A percentile compares a stretch with the other conserved stretches of the same genome.
Evolutionary conservation across 1,139 yeast species (phyloP).

Genomic region (Kurtzmaniella quercitrusa): DNA sequence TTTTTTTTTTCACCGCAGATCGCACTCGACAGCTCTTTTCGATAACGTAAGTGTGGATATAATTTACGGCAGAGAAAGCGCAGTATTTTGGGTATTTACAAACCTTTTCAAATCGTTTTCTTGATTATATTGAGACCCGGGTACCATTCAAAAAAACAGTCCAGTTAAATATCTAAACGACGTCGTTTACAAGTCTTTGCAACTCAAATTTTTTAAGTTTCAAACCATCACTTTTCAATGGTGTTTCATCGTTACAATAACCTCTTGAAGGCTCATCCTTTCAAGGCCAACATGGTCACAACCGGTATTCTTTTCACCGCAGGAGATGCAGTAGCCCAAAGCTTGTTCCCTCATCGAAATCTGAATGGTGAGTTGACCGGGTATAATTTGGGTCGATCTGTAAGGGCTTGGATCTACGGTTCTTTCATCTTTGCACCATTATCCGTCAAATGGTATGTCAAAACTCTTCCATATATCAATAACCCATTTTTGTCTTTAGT

Average conservation of each 20-base stretch:
- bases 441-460: conserved; percentile 67
- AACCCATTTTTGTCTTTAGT: conserved; percentile 32
- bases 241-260: conserved; percentile 36
- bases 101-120: too few species aligned
- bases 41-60: not conserved
- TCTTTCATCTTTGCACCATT: conserved; percentile 73
- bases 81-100: not conserved
- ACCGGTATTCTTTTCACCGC: conserved; percentile 65
- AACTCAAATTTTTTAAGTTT: too few species aligned
- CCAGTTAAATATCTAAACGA: too few species aligned
- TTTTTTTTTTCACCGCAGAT: not conserved
- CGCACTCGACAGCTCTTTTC: not conserved
- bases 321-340: conserved; percentile 76
- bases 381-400: conserved; percentile 45
- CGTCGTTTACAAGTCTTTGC: too few species aligned
- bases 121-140: too few species aligned
- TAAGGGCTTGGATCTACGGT: conserved; percentile 71
- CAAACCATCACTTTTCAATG: not conserved
- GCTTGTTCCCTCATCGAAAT: conserved; percentile 37
- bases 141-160: too few species aligned
- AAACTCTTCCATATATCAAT: conserved; percentile 46
- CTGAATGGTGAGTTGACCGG: conserved; percentile 10
- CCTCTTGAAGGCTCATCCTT: conserved; percentile 45
- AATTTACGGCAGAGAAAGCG: not conserved
- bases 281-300: conserved; percentile 49